Conservation (phyloP, 164 flowering plant species). For the Magnolia officinalis region DNA sequence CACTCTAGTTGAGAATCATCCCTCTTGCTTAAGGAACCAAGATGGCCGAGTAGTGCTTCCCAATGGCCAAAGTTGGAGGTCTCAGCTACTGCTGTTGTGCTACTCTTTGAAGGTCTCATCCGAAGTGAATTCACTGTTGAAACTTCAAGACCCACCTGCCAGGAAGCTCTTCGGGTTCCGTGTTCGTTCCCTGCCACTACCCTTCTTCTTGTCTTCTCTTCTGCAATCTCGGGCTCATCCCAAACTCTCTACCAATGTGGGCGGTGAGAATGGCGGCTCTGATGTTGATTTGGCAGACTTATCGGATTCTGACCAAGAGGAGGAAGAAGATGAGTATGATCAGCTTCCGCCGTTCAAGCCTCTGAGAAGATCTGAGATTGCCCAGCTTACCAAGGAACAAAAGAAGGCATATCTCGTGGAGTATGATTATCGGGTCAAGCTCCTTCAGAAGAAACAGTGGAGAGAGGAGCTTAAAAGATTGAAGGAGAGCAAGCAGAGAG, state of each 20-base stretch:
- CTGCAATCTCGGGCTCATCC: slow-evolving; percentile 88
- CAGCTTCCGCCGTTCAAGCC: slow-evolving; percentile 97
- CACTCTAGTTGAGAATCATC: slow-evolving; percentile 91
- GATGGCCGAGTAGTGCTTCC: slow-evolving; percentile 88
- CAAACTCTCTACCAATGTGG: slow-evolving; percentile 68
- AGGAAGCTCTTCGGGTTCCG: slow-evolving; percentile 88
- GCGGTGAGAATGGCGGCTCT: slow-evolving; percentile 69
- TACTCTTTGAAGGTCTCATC: slow-evolving; percentile 83
- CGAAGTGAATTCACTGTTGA: slow-evolving; percentile 70
- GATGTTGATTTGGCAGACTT: slow-evolving; percentile 76
- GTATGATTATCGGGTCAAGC: slow-evolving; percentile 88
- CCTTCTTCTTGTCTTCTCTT: slow-evolving; percentile 76
- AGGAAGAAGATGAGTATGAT: slow-evolving; percentile 83
- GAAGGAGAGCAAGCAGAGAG: slow-evolving; percentile 68
- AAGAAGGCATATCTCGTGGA: slow-evolving; percentile 86
- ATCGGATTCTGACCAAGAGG: slow-evolving; percentile 71
- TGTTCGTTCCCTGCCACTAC: slow-evolving; percentile 79
- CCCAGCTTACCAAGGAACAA: slow-evolving; percentile 80
- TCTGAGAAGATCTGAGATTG: slow-evolving; percentile 68
- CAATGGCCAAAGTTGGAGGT: slow-evolving; percentile 83
- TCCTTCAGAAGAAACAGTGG: slow-evolving; percentile 95
- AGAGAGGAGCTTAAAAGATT: slow-evolving; percentile 76
- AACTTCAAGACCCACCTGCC: slow-evolving; percentile 69
- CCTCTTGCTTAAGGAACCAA: slow-evolving; percentile 75
- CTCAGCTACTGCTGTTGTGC: slow-evolving; percentile 69